These are phyloP conservation scores for Diplodia corticola DNA, from an alignment of 2,329 filamentous ascomycete species.

Conservation along the genomic window DNA sequence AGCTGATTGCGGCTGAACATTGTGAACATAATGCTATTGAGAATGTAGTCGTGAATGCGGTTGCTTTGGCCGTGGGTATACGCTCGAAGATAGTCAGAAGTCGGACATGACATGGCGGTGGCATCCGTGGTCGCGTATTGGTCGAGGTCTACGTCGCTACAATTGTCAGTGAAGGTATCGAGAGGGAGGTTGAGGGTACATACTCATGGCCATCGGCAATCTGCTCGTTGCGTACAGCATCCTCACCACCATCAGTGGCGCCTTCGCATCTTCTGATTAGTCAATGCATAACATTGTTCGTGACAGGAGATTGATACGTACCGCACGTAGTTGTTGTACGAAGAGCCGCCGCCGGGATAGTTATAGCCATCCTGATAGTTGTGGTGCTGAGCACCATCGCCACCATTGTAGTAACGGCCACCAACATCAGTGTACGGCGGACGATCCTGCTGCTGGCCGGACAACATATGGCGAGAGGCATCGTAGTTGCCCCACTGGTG, in stretches of 20 bases:
- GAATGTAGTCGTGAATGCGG: too few species aligned
- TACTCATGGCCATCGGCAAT: background rate
- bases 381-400: conserved; percentile 1
- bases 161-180: too few species aligned
- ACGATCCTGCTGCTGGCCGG: background rate
- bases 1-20: background rate
- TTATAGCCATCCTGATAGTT: conserved; percentile 1
- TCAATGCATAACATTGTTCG: background rate
- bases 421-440: conserved; percentile 7
- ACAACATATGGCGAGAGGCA: background rate
- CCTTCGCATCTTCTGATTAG: background rate
- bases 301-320: background rate
- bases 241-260: background rate
- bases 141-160: too few species aligned
- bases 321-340: conserved; percentile 3
- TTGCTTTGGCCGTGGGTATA: too few species aligned
- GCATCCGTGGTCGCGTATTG: too few species aligned
- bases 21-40: too few species aligned
- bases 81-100: too few species aligned
- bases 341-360: background rate
- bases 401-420: conserved; percentile 14
- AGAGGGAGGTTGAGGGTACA: background rate
- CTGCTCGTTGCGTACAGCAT: too few species aligned
- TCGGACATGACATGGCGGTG: too few species aligned
- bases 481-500: conserved; percentile 7